These are phyloP conservation scores for Suillus cothurnatus DNA, from an alignment of 768 basidiomycete species.

Conservation along the genomic window DNA sequence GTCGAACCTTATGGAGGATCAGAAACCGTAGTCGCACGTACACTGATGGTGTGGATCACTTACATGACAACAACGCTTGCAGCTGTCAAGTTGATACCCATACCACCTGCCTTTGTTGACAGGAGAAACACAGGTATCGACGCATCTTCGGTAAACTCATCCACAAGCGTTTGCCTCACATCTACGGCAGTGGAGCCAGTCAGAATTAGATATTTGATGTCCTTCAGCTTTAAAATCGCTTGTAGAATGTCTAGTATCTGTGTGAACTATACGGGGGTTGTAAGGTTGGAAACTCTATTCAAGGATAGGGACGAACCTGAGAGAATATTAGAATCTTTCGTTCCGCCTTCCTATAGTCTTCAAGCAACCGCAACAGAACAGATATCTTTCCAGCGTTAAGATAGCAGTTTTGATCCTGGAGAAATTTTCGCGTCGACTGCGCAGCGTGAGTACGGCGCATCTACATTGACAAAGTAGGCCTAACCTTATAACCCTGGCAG, in stretches of 20 bases:
- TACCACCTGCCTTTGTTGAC: constrained; percentile 91
- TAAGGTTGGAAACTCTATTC: constrained; percentile 6
- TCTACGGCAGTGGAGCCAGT: constrained; percentile 96
- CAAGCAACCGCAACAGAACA: constrained; percentile 70
- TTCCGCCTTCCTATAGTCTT: constrained; percentile 62
- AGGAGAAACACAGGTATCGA: constrained; percentile 87
- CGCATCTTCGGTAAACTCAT: constrained; percentile 88
- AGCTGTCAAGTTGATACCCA: constrained; percentile 96
- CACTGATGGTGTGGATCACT: constrained; percentile 22
- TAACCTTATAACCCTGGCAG: constrained; percentile 82
- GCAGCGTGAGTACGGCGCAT: constrained; percentile 14
- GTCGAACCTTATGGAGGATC: constrained; percentile 69
- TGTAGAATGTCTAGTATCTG: constrained; percentile 94
- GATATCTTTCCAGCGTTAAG: constrained; percentile 88
- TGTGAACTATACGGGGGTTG: constrained; percentile 65
- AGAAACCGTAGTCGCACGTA: constrained; percentile 5
- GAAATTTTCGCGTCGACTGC: constrained; percentile 72
- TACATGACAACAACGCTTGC: constrained; percentile 95
- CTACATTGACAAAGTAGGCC: neutral
- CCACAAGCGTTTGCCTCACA: constrained; percentile 89
- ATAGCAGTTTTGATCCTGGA: constrained; percentile 75
- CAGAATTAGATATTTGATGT: constrained; percentile 77
- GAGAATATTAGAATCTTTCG: constrained; percentile 93
- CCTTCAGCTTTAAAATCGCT: constrained; percentile 70
- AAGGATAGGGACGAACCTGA: constrained; percentile 59